phyloP scores from a whole-genome alignment of 331 rosid species.

The Stylosanthes scabra region DNA sequence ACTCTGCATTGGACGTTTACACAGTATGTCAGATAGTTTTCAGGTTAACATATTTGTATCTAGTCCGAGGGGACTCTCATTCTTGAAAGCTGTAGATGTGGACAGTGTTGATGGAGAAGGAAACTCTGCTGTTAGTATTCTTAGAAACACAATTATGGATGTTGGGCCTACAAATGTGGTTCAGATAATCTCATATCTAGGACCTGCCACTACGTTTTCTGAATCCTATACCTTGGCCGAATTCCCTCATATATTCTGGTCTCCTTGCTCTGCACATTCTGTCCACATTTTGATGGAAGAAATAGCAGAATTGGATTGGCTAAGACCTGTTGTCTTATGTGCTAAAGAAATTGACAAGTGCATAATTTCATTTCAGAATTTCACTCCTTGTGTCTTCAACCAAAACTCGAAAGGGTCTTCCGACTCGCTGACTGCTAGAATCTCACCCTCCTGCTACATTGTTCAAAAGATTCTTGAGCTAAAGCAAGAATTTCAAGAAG shows the following conservation, averaged over 20 bases:
- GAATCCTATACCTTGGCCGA: constrained; percentile 46
- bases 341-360: constrained; percentile 61
- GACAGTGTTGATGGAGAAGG: constrained; percentile 42
- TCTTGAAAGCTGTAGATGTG: constrained; percentile 51
- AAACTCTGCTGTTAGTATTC: constrained; percentile 41
- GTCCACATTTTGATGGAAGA: constrained; percentile 58
- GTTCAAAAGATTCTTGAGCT: constrained; percentile 52
- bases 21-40: constrained; percentile 42
- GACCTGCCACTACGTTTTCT: constrained; percentile 38
- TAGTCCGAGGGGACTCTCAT: constrained; percentile 59
- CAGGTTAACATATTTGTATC: constrained; percentile 54
- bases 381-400: constrained; percentile 39
- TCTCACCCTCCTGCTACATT: constrained; percentile 49
- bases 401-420: constrained; percentile 42
- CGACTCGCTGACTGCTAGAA: constrained; percentile 40
- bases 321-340: constrained; percentile 49
- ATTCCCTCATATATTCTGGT: constrained; percentile 60
- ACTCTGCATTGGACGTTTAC: constrained; percentile 49
- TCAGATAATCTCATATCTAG: constrained; percentile 62
- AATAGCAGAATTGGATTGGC: constrained; percentile 57
- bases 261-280: constrained; percentile 59
- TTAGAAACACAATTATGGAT: constrained; percentile 48
- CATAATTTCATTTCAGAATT: constrained; percentile 43
- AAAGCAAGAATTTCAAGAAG: constrained; percentile 50
- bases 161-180: constrained; percentile 56